A percentile compares a stretch with the other conserved stretches of the same genome.
Evolutionary conservation across 2,329 filamentous ascomycete species (phyloP).

Genomic region (Apiospora aurea): DNA sequence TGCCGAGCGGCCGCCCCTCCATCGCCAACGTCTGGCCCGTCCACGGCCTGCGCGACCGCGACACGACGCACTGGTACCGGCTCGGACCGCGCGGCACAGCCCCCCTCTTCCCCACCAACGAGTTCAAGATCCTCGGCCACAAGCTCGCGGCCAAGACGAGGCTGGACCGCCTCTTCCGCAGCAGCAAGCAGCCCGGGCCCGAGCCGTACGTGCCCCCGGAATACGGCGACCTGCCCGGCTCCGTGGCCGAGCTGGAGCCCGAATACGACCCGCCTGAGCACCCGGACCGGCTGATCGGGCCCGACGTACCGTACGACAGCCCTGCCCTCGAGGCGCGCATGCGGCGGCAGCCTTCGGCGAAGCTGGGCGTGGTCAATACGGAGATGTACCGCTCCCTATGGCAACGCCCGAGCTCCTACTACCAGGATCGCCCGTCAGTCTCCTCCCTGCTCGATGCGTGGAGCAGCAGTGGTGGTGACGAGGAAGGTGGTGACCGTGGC

Average conservation of each 20-base stretch:
- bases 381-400: constrained; percentile 5
- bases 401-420: neutral
- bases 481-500: neutral
- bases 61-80: neutral
- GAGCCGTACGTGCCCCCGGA: neutral
- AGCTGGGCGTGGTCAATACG: neutral
- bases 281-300: neutral
- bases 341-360: neutral
- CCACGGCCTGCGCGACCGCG: neutral
- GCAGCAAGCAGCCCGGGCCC: neutral
- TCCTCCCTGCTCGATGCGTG: constrained; percentile 8
- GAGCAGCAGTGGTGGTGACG: neutral
- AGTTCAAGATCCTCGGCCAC: neutral
- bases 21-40: constrained; percentile 23
- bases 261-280: neutral
- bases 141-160: neutral
- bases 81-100: neutral
- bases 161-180: neutral
- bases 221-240: neutral
- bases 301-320: neutral
- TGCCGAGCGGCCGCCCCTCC: neutral
- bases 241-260: neutral
- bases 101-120: neutral
- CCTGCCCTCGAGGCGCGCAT: neutral
- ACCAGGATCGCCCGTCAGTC: neutral